Evolutionary conservation across 495 filamentous ascomycete species (phyloP).

Genomic region (Hyaloscypha finlandica): DNA sequence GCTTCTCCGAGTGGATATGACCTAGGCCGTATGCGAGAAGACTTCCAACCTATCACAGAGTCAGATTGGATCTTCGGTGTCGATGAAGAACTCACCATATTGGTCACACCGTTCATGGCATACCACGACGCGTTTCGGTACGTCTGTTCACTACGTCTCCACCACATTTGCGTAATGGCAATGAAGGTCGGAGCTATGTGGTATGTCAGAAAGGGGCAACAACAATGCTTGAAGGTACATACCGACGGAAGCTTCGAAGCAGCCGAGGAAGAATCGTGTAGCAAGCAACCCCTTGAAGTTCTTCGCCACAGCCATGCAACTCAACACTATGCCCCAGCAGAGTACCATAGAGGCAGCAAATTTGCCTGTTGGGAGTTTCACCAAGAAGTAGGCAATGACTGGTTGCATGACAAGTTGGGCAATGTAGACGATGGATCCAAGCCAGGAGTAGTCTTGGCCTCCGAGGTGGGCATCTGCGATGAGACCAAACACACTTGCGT

Average conservation of each 20-base stretch:
- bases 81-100: constrained; percentile 40
- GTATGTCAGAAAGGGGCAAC: constrained; percentile 9
- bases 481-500: constrained; percentile 64
- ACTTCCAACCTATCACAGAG: constrained; percentile 23
- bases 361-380: constrained; percentile 61
- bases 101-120: constrained; percentile 55
- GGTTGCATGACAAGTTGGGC: constrained; percentile 70
- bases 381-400: constrained; percentile 60
- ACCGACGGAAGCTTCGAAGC: constrained; percentile 60
- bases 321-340: constrained; percentile 58
- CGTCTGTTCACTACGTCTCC: constrained; percentile 59
- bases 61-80: neutral
- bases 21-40: constrained; percentile 26
- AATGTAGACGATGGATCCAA: constrained; percentile 64
- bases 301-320: constrained; percentile 53
- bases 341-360: constrained; percentile 61
- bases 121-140: constrained; percentile 61
- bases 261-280: constrained; percentile 63
- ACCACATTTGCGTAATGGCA: constrained; percentile 66
- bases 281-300: constrained; percentile 53
- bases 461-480: constrained; percentile 48
- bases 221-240: constrained; percentile 24
- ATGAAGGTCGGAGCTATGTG: constrained; percentile 56
- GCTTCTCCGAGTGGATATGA: constrained; percentile 22
- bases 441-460: constrained; percentile 51